Evolutionary conservation across 192 early-diverging fungal genomes (phyloP), one percentile per base, ranked within the genome.

Genomic region (Phlyctochytrium bullatum): DNA sequence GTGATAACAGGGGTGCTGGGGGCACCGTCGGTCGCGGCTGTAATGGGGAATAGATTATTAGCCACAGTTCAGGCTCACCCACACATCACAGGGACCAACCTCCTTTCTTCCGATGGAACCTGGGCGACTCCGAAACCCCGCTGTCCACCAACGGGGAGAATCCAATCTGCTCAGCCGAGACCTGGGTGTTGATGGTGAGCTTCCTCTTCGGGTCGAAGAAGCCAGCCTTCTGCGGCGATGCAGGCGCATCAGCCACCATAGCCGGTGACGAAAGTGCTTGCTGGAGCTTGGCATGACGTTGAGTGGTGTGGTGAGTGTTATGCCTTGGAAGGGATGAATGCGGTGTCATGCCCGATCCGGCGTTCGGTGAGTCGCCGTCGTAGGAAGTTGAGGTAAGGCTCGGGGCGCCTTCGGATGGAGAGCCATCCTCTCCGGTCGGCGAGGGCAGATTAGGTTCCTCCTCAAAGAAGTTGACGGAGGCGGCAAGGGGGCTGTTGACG

Each of bases 31-130:
- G 40, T 47, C 40, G 40, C 6, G 20, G 40, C 40, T 14, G 20
- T 47, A 47, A 47, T 20, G 20, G 40, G 40, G 20, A 47, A 47
- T 47, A 14, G n/a, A n/a, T n/a, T n/a, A n/a, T n/a, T n/a, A n/a
- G n/a, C n/a, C n/a, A n/a, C n/a, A n/a, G n/a, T n/a, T n/a, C n/a
- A n/a, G n/a, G n/a, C n/a, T n/a, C n/a, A n/a, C n/a, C n/a, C n/a
- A n/a, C n/a, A n/a, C n/a, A n/a, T n/a, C 23, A 17, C 24, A 68
- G 29, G 25, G 0, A 23, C 23, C 3, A 61, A 2, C 6, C 50
- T 61, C 66, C 33, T 51, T 68, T 65, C 63, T 63, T 77, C n/a
- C 75, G 66, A 53, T 79, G 75, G 68, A 79, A 77, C 64, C 64
- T 69, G 20, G 78, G 75, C 1, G 74, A 73, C 17, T 71, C 78